Evolutionary conservation across 331 rosid genomes (phyloP), one percentile per base, ranked within the genome.

Genomic region (Spiraea crenata): DNA sequence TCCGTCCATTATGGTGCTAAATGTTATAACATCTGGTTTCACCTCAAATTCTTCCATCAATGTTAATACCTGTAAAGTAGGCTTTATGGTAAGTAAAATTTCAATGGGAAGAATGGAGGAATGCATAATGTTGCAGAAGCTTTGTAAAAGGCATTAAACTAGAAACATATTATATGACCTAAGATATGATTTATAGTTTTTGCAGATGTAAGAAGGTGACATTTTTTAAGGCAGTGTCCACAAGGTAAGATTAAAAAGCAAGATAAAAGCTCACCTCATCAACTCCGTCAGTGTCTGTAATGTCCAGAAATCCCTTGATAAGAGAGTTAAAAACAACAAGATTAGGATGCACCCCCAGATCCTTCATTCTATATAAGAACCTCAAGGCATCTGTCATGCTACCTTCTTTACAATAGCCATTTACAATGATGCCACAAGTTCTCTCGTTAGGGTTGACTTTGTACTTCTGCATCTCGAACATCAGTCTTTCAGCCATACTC

Each of bases 1-100:
- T 50, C 84, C 96, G 64, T 93, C 84, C 99, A 93, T 91, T 75
- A 93, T 89, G 75, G 96, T 91, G 89, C 99, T 91, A 83, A 87
- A 93, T 73, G 99, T 93, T 66, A 93, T 75, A 46, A 93, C 97
- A 84, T 93, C 97, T 14, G 97, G 96, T 66, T 93, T 89, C 73
- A 87, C 85, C 58, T 90, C 99, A 72, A 85, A 87, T 71, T 91
- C 91, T 83, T 93, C 92, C 97, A 93, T 93, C 86, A 91, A 59
- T 76, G 91, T 87, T 80, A 93, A 77, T 72, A 87, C 91, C 99
- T 93, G 96, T 42, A 86, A 80, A 73, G 77, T 79, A 74, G 75
- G 37, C 50, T 25, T 65, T 71, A 64, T 46, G 44, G 20, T 68
- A 66, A 65, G 78, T 64, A 54, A 76, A 19, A 38, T 40, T 72